These are phyloP conservation scores for Chloranthus sessilifolius DNA, from an alignment of 164 flowering plant genomes.

Conservation along the genomic window DNA sequence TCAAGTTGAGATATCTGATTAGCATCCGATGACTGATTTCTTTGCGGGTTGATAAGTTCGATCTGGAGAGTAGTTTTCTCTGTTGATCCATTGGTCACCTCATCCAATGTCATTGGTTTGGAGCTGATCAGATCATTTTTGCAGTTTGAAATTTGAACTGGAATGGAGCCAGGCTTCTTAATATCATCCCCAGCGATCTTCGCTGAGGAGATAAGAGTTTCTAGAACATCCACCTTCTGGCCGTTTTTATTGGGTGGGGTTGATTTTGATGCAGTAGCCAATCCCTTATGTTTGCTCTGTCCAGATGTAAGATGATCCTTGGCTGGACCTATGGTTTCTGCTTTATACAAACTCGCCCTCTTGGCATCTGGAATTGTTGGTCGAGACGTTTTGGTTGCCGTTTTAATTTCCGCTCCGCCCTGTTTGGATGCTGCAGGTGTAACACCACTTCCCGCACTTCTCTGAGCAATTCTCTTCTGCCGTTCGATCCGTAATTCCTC, in stretches of 20 bases:
- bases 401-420: constrained; percentile 22
- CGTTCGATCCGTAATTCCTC: constrained; percentile 64
- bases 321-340: constrained; percentile 52
- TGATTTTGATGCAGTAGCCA: constrained; percentile 24
- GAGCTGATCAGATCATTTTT: no score
- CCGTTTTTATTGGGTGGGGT: constrained; percentile 28
- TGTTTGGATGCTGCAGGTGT: constrained; percentile 27
- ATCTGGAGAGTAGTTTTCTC: constrained; percentile 4
- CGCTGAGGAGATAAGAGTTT: constrained; percentile 12
- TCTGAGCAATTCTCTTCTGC: constrained; percentile 87
- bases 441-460: constrained; percentile 47
- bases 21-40: constrained; percentile 8
- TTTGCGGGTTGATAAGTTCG: constrained; percentile 13
- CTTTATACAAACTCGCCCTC: constrained; percentile 26
- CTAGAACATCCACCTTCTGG: constrained; percentile 31
- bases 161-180: no score
- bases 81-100: constrained; percentile 3
- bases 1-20: constrained; percentile 5
- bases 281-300: constrained; percentile 23
- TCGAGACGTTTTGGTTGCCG: constrained; percentile 20
- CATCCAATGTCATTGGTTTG: not conserved
- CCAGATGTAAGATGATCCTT: constrained; percentile 62
- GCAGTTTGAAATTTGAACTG: no score
- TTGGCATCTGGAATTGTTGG: constrained; percentile 29
- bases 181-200: no score